Conservation (phyloP, 257 asterid species). For the Voacanga thouarsii region DNA sequence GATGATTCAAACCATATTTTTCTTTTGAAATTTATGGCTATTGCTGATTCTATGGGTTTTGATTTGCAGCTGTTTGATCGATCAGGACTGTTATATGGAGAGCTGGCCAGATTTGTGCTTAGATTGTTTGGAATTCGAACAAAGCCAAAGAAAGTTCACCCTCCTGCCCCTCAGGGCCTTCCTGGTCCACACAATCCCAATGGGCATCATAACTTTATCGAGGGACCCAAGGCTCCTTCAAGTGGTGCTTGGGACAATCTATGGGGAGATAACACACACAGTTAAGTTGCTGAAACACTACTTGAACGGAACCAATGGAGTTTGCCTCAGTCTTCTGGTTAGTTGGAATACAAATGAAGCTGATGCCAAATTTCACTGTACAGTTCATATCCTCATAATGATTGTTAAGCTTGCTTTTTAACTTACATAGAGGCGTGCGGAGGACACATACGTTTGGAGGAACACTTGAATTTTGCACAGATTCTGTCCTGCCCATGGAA, state of each 20-base stretch:
- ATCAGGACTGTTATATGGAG: constrained; percentile 86
- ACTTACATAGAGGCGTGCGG: background rate
- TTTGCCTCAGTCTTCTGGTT: background rate
- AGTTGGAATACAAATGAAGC: background rate
- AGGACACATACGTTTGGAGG: background rate
- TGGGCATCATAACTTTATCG: constrained; percentile 48
- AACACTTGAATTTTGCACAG: background rate
- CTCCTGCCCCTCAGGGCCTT: constrained; percentile 58
- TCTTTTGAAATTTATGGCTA: background rate
- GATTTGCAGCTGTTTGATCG: constrained; percentile 78
- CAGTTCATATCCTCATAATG: background rate
- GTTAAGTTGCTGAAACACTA: background rate
- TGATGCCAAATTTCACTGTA: background rate
- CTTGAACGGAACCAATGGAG: background rate
- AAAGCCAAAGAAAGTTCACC: constrained; percentile 52
- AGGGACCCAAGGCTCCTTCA: constrained; percentile 74
- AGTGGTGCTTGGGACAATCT: constrained; percentile 71
- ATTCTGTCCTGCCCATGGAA: background rate
- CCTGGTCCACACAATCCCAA: constrained; percentile 57
- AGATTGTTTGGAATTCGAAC: constrained; percentile 71
- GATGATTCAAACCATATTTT: background rate
- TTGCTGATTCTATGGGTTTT: background rate
- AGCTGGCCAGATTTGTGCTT: constrained; percentile 91
- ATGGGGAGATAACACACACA: constrained; percentile 46
- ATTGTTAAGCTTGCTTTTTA: background rate